A percentile compares a stretch with the other conserved stretches of the same genome.
Evolutionary conservation across 768 basidiomycete species (phyloP).

Genomic region (Calocybe cyanea): DNA sequence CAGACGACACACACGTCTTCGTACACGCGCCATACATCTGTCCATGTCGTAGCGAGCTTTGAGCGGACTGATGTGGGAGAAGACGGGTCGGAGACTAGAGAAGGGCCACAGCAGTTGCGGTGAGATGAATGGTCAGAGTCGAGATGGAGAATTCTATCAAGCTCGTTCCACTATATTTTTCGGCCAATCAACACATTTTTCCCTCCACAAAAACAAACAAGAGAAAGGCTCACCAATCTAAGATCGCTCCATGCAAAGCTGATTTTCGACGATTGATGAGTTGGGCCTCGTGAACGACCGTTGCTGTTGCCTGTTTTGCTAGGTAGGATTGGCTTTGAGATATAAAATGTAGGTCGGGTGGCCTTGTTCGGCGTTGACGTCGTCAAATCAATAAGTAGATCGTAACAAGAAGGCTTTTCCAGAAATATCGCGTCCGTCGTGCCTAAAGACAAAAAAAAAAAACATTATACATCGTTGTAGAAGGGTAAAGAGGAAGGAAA

Average conservation of each 20-base stretch:
- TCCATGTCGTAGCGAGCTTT: slow-evolving; percentile 50
- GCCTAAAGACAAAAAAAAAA: slow-evolving; percentile 34
- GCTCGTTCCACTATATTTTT: slow-evolving; percentile 72
- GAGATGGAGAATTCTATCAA: slow-evolving; percentile 64
- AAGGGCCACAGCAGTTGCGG: slow-evolving; percentile 33
- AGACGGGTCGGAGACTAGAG: slow-evolving; percentile 24
- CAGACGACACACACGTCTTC: slow-evolving; percentile 84
- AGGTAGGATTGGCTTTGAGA: slow-evolving; percentile 47
- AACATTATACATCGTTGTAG: slow-evolving; percentile 1
- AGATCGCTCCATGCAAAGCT: too few species aligned
- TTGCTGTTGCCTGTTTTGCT: too few species aligned
- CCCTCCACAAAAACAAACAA: too few species aligned
- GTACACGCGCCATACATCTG: slow-evolving; percentile 77
- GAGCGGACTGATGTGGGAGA: slow-evolving; percentile 24
- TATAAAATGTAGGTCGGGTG: slow-evolving; percentile 63
- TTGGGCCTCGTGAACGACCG: too few species aligned
- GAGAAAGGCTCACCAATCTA: too few species aligned
- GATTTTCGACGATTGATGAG: too few species aligned
- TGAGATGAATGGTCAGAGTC: slow-evolving; percentile 34
- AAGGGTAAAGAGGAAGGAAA: slow-evolving; percentile 1
- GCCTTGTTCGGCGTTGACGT: slow-evolving; percentile 57
- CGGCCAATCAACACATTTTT: too few species aligned
- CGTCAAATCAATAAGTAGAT: slow-evolving; percentile 77
- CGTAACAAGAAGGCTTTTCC: slow-evolving; percentile 76
- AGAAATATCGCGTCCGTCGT: slow-evolving; percentile 84